Evolutionary conservation across 441 rosid genomes (phyloP).

Genomic region (Mallotus repandus): DNA sequence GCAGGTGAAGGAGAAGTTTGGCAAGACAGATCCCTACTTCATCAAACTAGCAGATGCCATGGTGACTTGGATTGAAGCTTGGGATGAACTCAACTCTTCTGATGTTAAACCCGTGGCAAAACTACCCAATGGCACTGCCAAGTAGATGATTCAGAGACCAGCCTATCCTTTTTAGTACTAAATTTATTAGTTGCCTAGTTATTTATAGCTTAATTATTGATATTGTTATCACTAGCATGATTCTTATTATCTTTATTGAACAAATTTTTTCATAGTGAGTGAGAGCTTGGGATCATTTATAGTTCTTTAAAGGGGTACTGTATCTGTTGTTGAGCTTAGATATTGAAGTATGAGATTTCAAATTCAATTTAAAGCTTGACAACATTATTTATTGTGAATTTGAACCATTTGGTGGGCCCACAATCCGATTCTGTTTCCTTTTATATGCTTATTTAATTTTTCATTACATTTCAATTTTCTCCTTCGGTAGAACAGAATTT

Average conservation of each 20-base stretch:
- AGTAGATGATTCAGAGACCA: constrained; percentile 24
- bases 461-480: too few relatives aligned
- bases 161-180: not conserved
- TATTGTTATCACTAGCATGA: not conserved
- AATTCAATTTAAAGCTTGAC: not conserved
- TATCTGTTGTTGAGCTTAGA: not conserved
- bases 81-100: constrained; percentile 85
- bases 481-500: not conserved
- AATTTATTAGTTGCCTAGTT: constrained; percentile 3
- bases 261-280: too few relatives aligned
- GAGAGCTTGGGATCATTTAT: not conserved
- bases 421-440: too few relatives aligned
- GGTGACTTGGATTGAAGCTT: constrained; percentile 98
- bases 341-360: constrained; percentile 8
- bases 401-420: not conserved
- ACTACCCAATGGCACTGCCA: constrained; percentile 19
- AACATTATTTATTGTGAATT: not conserved
- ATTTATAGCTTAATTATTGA: not conserved
- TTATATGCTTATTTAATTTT: not conserved
- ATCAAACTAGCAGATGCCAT: constrained; percentile 81
- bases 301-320: too few relatives aligned
- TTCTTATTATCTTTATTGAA: not conserved
- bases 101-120: constrained; percentile 18
- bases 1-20: constrained; percentile 72
- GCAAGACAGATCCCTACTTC: constrained; percentile 75